These are phyloP conservation scores for Stemphylium lycopersici DNA, from an alignment of 2,329 filamentous ascomycete genomes.

Conservation along the genomic window DNA sequence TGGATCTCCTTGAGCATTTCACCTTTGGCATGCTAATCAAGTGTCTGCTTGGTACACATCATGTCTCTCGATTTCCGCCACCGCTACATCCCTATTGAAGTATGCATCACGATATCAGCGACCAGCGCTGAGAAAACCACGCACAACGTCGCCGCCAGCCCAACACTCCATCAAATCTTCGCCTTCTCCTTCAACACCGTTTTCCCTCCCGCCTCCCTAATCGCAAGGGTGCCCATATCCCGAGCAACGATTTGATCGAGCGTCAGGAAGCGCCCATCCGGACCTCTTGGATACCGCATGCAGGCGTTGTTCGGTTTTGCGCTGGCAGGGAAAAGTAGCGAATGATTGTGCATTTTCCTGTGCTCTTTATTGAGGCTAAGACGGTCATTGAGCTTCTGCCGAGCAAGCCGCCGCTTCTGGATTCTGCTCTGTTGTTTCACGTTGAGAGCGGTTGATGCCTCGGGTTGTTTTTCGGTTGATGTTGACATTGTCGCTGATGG, in stretches of 20 bases:
- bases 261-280: conserved; percentile 1
- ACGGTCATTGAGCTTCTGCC: neutral
- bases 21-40: too few relatives aligned
- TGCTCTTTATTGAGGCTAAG: neutral
- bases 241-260: neutral
- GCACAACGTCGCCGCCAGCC: too few relatives aligned
- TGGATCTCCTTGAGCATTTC: too few relatives aligned
- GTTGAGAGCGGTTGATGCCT: neutral
- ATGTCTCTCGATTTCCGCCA: too few relatives aligned
- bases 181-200: neutral
- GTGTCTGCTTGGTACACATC: too few relatives aligned
- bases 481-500: neutral
- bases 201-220: neutral
- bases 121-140: too few relatives aligned
- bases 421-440: conserved; percentile 9
- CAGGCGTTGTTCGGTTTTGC: neutral
- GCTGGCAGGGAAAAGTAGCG: neutral
- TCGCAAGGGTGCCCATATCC: neutral
- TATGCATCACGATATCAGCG: too few relatives aligned
- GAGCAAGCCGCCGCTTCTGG: conserved; percentile 8
- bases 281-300: neutral
- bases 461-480: neutral
- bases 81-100: too few relatives aligned
- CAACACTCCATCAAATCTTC: neutral
- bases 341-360: neutral